Evolutionary conservation across 805 yeast species (phyloP).

Genomic region (Kluyveromyces siamensis): DNA sequence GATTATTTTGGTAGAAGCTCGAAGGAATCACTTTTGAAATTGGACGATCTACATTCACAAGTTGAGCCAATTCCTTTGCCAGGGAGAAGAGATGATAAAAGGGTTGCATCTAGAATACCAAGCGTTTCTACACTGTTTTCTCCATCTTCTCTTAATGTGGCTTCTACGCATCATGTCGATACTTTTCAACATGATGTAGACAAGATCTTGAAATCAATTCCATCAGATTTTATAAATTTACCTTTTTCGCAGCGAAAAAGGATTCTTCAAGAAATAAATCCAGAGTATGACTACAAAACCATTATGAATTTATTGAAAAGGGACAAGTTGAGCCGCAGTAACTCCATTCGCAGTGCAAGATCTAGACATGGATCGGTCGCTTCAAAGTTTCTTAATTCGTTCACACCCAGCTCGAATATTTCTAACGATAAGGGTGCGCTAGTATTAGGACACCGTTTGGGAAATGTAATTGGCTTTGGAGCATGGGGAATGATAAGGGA

Average conservation of each 20-base stretch:
- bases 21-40: constrained; percentile 1
- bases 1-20: neutral
- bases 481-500: constrained; percentile 86
- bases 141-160: neutral
- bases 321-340: constrained; percentile 15
- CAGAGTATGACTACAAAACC: constrained; percentile 29
- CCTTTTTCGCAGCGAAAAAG: constrained; percentile 56
- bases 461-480: constrained; percentile 75
- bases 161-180: neutral
- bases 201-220: constrained; percentile 31
- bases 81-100: neutral
- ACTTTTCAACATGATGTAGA: constrained; percentile 17
- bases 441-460: constrained; percentile 54
- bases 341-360: constrained; percentile 11
- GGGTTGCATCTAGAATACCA: neutral
- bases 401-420: constrained; percentile 22
- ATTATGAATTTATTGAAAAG: constrained; percentile 25
- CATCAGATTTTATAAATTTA: constrained; percentile 43
- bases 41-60: constrained; percentile 6
- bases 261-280: constrained; percentile 28
- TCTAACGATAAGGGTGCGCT: constrained; percentile 60
- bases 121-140: constrained; percentile 1
- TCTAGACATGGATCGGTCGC: constrained; percentile 27
- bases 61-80: constrained; percentile 9
- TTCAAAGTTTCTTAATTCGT: constrained; percentile 26